Percentiles rank a stretch among this genome's conserved stretches.
These are phyloP conservation scores for Rhizophagus prolifer DNA, from an alignment of 192 early-diverging fungal species.

Conservation along the genomic window DNA sequence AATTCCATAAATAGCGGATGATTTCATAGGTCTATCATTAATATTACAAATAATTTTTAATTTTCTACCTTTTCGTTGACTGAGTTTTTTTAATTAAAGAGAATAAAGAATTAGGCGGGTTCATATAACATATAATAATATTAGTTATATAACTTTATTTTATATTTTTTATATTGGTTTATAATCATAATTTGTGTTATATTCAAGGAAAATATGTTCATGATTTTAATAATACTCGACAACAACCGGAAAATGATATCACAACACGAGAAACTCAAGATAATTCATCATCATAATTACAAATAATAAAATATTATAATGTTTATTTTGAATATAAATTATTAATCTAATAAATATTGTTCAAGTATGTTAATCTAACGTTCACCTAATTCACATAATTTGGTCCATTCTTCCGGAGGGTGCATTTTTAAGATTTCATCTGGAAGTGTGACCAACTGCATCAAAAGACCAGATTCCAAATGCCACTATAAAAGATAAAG, in stretches of 20 bases:
- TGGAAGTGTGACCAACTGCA: conserved; percentile 46
- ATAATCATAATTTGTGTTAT: conserved; percentile 24
- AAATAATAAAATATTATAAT: too few species aligned
- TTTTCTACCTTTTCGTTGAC: not conserved
- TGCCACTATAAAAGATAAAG: conserved; percentile 45
- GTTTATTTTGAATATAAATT: too few species aligned
- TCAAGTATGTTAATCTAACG: conserved; percentile 31
- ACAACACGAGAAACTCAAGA: conserved; percentile 27
- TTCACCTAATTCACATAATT: conserved; percentile 39
- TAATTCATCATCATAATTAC: conserved; percentile 17
- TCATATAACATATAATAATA: conserved; percentile 17
- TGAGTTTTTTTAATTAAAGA: conserved; percentile 10
- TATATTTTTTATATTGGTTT: conserved; percentile 20
- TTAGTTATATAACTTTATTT: conserved; percentile 20
- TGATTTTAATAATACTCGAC: conserved; percentile 19
- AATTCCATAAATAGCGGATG: conserved; percentile 8
- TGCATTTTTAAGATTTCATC: conserved; percentile 42
- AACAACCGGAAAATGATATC: conserved; percentile 27
- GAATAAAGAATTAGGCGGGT: conserved; percentile 13
- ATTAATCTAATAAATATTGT: conserved; percentile 3
- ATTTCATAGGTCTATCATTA: conserved; percentile 9
- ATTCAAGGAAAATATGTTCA: conserved; percentile 27
- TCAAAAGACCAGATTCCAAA: conserved; percentile 48
- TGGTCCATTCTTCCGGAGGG: conserved; percentile 36
- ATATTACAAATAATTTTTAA: not conserved